These are phyloP conservation scores for Magnaporthales sp. DNA, from an alignment of 2,329 filamentous ascomycete genomes.

Conservation along the genomic window DNA sequence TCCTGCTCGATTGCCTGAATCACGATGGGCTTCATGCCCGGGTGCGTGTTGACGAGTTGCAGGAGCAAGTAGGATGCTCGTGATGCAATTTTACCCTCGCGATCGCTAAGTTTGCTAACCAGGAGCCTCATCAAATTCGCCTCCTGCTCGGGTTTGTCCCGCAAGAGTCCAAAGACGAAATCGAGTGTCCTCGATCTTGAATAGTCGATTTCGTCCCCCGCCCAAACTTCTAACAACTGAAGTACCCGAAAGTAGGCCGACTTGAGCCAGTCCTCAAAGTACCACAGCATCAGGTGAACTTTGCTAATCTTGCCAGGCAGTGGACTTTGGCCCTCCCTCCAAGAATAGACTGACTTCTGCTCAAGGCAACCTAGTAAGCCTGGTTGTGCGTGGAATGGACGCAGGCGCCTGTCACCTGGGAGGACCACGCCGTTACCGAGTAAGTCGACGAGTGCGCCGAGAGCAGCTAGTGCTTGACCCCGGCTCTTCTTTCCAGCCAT, in stretches of 20 bases:
- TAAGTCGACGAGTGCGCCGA: constrained; percentile 89
- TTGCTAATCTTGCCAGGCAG: constrained; percentile 68
- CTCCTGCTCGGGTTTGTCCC: constrained; percentile 96
- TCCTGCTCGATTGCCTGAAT: constrained; percentile 81
- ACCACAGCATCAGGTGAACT: constrained; percentile 76
- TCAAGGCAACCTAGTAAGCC: constrained; percentile 65
- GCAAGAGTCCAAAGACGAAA: constrained; percentile 84
- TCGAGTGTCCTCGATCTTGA: constrained; percentile 81
- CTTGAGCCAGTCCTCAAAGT: constrained; percentile 93
- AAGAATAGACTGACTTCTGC: constrained; percentile 41
- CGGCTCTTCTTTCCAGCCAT: constrained; percentile 91
- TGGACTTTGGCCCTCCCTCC: constrained; percentile 56
- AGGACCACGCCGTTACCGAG: constrained; percentile 82
- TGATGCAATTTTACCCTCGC: constrained; percentile 90
- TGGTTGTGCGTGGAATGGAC: constrained; percentile 71
- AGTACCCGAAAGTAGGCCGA: constrained; percentile 87
- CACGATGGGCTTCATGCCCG: constrained; percentile 86
- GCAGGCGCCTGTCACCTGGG: constrained; percentile 72
- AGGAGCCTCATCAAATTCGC: constrained; percentile 83
- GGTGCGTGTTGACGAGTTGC: constrained; percentile 81
- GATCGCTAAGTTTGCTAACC: constrained; percentile 95
- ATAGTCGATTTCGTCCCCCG: constrained; percentile 90
- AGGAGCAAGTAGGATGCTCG: constrained; percentile 88
- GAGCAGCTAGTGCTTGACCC: constrained; percentile 84
- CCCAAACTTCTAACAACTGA: constrained; percentile 86